phyloP scores from a whole-genome alignment of 1,284 basidiomycete genomes.

The Stygiomarasmius scandens region DNA sequence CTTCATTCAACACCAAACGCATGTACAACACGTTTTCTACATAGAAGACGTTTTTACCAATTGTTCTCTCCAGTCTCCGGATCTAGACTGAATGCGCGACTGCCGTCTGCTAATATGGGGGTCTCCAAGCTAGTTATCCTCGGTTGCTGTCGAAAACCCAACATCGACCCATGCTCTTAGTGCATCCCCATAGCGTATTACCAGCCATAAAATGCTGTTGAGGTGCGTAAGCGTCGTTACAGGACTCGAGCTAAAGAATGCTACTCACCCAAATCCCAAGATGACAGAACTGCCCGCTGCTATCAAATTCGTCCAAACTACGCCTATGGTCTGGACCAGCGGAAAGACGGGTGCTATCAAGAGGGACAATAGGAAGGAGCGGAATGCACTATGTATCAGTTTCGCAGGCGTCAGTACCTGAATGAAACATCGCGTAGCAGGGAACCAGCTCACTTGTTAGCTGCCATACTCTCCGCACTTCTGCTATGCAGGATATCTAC shows the following conservation, averaged over 20 bases:
- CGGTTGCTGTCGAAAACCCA: constrained; percentile 31
- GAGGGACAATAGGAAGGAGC: constrained; percentile 43
- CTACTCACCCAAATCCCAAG: constrained; percentile 46
- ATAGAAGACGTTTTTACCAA: too few species aligned
- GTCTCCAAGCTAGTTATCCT: too few species aligned
- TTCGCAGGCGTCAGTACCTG: too few species aligned
- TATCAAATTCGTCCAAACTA: constrained; percentile 53
- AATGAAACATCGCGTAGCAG: too few species aligned
- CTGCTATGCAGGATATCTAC: constrained; percentile 57
- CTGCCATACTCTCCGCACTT: constrained; percentile 57
- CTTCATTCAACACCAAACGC: too few species aligned
- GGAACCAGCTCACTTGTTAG: constrained; percentile 33
- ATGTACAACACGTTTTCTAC: too few species aligned
- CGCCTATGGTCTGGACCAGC: constrained; percentile 53
- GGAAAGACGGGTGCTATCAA: constrained; percentile 50
- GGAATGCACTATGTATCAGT: constrained; percentile 38
- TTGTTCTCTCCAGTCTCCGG: too few species aligned
- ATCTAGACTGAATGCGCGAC: too few species aligned
- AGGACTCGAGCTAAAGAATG: neutral
- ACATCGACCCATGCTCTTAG: constrained; percentile 54
- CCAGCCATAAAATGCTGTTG: constrained; percentile 40
- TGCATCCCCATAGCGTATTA: constrained; percentile 46
- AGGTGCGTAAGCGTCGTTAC: neutral
- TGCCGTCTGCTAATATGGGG: too few species aligned
- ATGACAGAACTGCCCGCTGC: constrained; percentile 31